Percentiles rank a stretch among this genome's conserved stretches.
These are phyloP conservation scores for Metarhizium anisopliae DNA, from an alignment of 2,329 filamentous ascomycete species.

Conservation along the genomic window DNA sequence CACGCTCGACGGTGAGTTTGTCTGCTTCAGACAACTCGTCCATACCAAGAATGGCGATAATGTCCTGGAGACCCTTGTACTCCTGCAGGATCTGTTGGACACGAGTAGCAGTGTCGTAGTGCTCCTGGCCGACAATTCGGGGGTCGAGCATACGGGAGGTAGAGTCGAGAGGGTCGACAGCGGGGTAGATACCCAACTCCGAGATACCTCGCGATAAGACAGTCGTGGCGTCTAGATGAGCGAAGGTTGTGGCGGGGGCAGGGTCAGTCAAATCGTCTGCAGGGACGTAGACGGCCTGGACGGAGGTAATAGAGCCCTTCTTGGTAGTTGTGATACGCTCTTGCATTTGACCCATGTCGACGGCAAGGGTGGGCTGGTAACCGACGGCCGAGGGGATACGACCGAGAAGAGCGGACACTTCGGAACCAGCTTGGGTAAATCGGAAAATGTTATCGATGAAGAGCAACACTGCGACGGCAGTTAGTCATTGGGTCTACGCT, in stretches of 20 bases:
- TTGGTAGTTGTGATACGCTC: too few species aligned
- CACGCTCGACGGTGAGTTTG: conserved; percentile 99
- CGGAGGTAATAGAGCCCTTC: too few species aligned
- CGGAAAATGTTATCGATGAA: conserved; percentile 99
- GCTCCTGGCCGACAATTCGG: conserved; percentile 94
- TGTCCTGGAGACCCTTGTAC: conserved; percentile 99
- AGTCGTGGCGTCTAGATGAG: too few species aligned
- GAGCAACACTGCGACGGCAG: conserved; percentile 58
- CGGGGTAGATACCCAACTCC: conserved; percentile 99
- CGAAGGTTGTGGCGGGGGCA: too few species aligned
- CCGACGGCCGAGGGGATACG: conserved; percentile 99
- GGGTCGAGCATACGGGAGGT: conserved; percentile 99
- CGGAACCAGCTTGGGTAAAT: conserved; percentile 99
- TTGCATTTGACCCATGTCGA: too few species aligned
- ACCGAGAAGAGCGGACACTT: conserved; percentile 98
- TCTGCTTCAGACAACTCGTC: conserved; percentile 98
- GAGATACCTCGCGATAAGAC: too few species aligned
- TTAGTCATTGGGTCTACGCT: too few species aligned
- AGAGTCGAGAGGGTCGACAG: conserved; percentile 98
- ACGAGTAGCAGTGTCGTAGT: conserved; percentile 89
- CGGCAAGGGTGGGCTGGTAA: too few species aligned
- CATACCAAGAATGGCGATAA: conserved; percentile 99
- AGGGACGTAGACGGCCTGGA: too few species aligned
- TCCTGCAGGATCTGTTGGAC: conserved; percentile 99
- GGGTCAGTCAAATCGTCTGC: too few species aligned